Conservation (phyloP, 140 eudicot species). For the Flaveria floridana region DNA sequence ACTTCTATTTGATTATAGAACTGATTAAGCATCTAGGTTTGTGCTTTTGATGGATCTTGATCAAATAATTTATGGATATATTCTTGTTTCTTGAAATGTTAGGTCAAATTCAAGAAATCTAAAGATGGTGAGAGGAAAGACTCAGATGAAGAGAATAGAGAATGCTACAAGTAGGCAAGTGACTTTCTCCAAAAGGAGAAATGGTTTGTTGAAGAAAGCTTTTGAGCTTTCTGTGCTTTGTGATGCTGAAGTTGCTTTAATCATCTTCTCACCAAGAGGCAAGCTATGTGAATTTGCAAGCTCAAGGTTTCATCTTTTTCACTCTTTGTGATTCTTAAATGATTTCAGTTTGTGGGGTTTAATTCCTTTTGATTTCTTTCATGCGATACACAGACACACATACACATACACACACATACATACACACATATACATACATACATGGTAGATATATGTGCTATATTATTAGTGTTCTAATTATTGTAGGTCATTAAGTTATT, state of each 20-base stretch:
- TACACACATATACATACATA: background rate
- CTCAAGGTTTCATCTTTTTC: slow-evolving; percentile 44
- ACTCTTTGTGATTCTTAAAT: slow-evolving; percentile 16
- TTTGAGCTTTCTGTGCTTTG: slow-evolving; percentile 71
- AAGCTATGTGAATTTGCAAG: slow-evolving; percentile 65
- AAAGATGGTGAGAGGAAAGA: slow-evolving; percentile 66
- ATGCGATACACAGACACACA: slow-evolving; percentile 10
- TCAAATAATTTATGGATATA: background rate
- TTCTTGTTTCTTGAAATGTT: slow-evolving; percentile 22
- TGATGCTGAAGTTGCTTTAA: slow-evolving; percentile 60
- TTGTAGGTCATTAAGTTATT: slow-evolving; percentile 3
- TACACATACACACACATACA: background rate
- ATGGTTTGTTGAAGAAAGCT: slow-evolving; percentile 61
- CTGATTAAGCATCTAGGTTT: slow-evolving; percentile 15
- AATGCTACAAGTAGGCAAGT: slow-evolving; percentile 61
- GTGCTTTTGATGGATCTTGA: slow-evolving; percentile 33
- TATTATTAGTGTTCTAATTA: slow-evolving; percentile 5
- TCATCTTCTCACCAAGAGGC: slow-evolving; percentile 58
- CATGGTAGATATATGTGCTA: slow-evolving; percentile 3
- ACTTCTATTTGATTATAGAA: slow-evolving; percentile 16
- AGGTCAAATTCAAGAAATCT: slow-evolving; percentile 31
- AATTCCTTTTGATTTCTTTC: background rate
- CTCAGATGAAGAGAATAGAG: slow-evolving; percentile 60
- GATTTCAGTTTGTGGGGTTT: background rate
- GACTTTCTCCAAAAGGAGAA: slow-evolving; percentile 60